Evolutionary conservation across 768 basidiomycete genomes (phyloP), one percentile per base, ranked within the genome.

Genomic region (Dacryopinax primogenitus): DNA sequence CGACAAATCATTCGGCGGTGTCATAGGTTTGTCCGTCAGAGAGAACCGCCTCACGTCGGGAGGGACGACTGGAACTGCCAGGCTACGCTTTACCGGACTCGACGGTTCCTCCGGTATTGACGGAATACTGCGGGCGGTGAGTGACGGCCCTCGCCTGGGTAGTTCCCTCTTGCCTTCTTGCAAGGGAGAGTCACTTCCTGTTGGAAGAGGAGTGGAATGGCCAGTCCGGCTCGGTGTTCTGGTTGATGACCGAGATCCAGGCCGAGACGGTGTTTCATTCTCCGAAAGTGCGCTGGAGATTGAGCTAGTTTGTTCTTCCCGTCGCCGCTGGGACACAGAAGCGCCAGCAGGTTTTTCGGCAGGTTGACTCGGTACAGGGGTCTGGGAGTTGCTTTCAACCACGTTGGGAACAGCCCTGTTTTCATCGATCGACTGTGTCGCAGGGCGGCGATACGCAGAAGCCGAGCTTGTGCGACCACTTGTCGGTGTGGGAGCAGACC

Each of bases 1-100:
- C 23, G 51, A 21, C 26, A 58, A 9, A 3, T 58, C 51, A 13
- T 58, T 26, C 32, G 13, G 26, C 11, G 75, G 67, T 13, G 74
- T 73, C 32, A 84, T 70, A 18, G 89, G 90, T 63, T 80, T 84
- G 69, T 92, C 90, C 21, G 86, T 82, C 21, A 92, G 79, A 1
- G 90, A 89, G 71, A 87, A 92, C 7, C 90, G 84, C 71, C 86
- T 89, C 41, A 91, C 83, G 64, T 77, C 82, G 4, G 87, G 74
- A 3, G 89, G 90, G 12, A 58, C 51, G 15, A 86, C 84, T 35
- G 73, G 72, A 9, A 76, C 74, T 2, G 70, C 69, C 28, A 73
- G 64, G 7, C 33, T 23, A 47, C 65, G 67, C 11, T 63, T 35
- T 13, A 45, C 21, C 35, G 62, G 39, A 28, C 15, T 36, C 11